Base-by-base conservation (phyloP, 1,139 yeast genomes). In the Suhomyces taliae region DNA sequence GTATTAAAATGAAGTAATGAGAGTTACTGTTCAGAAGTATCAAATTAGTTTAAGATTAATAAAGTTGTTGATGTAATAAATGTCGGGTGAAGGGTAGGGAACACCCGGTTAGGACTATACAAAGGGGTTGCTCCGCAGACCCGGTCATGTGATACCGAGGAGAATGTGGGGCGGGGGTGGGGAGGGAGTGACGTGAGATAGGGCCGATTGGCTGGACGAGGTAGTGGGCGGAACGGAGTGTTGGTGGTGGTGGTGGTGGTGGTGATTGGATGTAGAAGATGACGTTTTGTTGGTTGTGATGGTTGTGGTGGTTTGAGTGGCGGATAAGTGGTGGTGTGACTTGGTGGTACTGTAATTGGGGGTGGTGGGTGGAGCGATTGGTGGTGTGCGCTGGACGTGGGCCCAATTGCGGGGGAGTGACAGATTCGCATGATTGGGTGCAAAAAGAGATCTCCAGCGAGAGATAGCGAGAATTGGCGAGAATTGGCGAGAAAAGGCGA, bases 71-170 rank as follows among this genome's bases (percentile, higher is more conserved):
- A 12, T 9, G 37, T 4, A 27, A 36, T 27, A 32, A 32, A 7
- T 37, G 15, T 27, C 14, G 32, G 34, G 33, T 26, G 36, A 32
- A 32, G 9, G 36, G 36, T 14, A 40, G 44, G 34, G 39, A 8
- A 27, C 8, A 7, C 6, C 15, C 36, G 40, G 14, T 7, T 15
- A 10, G 34, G 24, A 6, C 24, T 34, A 6, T 24, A 36, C 10
- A 9, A 9, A n/a, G 27, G 37, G 44, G 33, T 45, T 45, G 47
- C 47, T 45, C 47, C 47, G 49, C 44, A 40, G 12, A 27, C 12
- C 44, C 45, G 44, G 45, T 43, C 46, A 43, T 35, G 49, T 42
- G 41, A 39, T n/a, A 38, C 46, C 41, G 49, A 40, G 49, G 37
- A 35, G 36, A 19, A 26, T 19, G 24, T 19, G 41, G 41, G 41